Evolutionary conservation across 352 stramenopile species (phyloP).

Genomic region (Globisporangium parvum): DNA sequence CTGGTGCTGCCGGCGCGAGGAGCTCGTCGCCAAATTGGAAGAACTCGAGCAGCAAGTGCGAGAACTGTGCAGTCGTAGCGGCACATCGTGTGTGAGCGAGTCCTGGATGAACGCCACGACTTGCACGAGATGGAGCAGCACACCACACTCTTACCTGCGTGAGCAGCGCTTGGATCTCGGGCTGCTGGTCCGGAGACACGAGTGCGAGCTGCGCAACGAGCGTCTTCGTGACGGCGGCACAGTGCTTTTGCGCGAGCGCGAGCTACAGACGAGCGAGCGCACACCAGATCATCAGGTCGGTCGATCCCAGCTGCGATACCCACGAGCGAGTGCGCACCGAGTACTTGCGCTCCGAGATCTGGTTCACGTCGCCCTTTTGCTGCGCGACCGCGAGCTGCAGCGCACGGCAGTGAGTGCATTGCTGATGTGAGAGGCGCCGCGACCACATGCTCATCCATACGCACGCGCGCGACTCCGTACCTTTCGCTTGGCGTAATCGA

Average conservation of each 20-base stretch:
- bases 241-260: slow-evolving; percentile 6
- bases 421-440: too few species aligned
- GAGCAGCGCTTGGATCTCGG: slow-evolving; percentile 20
- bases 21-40: slow-evolving; percentile 6
- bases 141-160: slow-evolving; percentile 14
- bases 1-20: slow-evolving; percentile 1
- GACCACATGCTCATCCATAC: not conserved
- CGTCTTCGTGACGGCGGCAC: slow-evolving; percentile 3
- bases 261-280: slow-evolving; percentile 6
- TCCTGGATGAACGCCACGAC: not conserved
- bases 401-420: not conserved
- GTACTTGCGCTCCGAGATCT: slow-evolving; percentile 48
- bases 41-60: slow-evolving; percentile 8
- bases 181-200: slow-evolving; percentile 19
- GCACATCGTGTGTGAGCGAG: not conserved
- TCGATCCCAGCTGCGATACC: not conserved
- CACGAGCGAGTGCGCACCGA: slow-evolving; percentile 21
- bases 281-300: slow-evolving; percentile 20
- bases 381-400: slow-evolving; percentile 42
- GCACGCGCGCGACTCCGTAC: slow-evolving; percentile 13
- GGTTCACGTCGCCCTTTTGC: slow-evolving; percentile 53
- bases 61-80: slow-evolving; percentile 4
- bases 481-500: slow-evolving; percentile 68
- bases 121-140: not conserved
- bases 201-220: slow-evolving; percentile 20